phyloP scores from a whole-genome alignment of 805 yeast species.

The Nematodospora valgi region DNA sequence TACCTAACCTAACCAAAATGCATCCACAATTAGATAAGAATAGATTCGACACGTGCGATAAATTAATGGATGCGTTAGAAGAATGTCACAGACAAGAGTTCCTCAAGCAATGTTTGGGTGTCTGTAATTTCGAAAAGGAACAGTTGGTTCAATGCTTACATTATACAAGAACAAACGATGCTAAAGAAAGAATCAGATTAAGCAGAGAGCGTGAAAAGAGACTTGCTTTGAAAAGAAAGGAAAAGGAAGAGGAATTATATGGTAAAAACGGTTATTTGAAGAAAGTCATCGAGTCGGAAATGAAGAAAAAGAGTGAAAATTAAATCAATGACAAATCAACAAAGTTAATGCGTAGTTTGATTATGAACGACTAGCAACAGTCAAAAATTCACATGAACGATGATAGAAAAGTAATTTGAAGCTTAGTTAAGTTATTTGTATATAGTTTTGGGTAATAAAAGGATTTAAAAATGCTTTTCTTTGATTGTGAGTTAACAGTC shows the following conservation, averaged over 20 bases:
- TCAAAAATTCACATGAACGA: no score
- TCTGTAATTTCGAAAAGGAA: constrained; percentile 80
- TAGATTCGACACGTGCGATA: constrained; percentile 59
- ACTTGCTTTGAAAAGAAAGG: constrained; percentile 55
- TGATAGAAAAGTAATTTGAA: no score
- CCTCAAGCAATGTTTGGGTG: constrained; percentile 69
- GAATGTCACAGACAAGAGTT: constrained; percentile 78
- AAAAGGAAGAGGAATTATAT: constrained; percentile 70
- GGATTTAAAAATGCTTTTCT: no score
- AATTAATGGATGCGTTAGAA: constrained; percentile 81
- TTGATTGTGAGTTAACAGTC: no score
- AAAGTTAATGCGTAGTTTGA: no score
- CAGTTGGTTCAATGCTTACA: constrained; percentile 78
- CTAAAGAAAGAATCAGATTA: constrained; percentile 50
- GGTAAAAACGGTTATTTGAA: constrained; percentile 73
- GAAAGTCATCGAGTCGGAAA: constrained; percentile 51
- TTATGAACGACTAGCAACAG: no score
- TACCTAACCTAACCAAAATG: constrained; percentile 19
- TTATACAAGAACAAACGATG: constrained; percentile 63
- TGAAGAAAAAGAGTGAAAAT: constrained; percentile 10
- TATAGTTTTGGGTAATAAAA: no score
- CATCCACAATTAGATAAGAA: constrained; percentile 45
- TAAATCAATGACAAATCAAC: no score
- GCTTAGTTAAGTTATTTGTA: no score
- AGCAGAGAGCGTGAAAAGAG: constrained; percentile 55